Evolutionary conservation across 1,139 yeast genomes (phyloP).

Genomic region (Debaryomyces sp.): DNA sequence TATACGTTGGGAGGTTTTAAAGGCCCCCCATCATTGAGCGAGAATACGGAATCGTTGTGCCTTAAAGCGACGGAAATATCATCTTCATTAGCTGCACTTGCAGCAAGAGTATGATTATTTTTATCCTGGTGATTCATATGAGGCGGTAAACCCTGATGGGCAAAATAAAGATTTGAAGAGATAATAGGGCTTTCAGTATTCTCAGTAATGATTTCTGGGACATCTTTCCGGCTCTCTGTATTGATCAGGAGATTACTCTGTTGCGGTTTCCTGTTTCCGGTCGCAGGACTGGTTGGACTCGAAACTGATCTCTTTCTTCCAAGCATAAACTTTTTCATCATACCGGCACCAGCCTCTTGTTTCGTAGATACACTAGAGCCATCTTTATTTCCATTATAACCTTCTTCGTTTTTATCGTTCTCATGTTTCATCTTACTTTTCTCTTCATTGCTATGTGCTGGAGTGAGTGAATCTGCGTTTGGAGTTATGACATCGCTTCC

Average conservation of each 20-base stretch:
- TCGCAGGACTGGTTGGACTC: constrained; percentile 15
- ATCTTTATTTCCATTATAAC: neutral
- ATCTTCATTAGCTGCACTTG: constrained; percentile 15
- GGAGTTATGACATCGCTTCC: neutral
- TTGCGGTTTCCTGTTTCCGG: constrained; percentile 9
- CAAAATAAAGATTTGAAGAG: constrained; percentile 51
- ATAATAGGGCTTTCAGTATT: constrained; percentile 31
- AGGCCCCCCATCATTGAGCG: constrained; percentile 29
- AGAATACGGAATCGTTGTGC: constrained; percentile 45
- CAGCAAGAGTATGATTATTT: constrained; percentile 24
- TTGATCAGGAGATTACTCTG: constrained; percentile 1
- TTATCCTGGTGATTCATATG: constrained; percentile 39
- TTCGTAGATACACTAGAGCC: constrained; percentile 4
- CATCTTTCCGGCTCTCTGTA: neutral
- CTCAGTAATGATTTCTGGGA: constrained; percentile 10
- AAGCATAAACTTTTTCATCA: constrained; percentile 18
- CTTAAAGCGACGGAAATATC: constrained; percentile 41
- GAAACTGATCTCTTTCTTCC: constrained; percentile 30
- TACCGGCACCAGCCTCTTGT: constrained; percentile 12
- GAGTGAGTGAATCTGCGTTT: constrained; percentile 10
- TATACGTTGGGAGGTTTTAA: constrained; percentile 30
- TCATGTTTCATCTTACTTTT: neutral
- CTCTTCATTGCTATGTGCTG: neutral
- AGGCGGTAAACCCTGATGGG: constrained; percentile 59
- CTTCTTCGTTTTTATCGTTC: neutral